Base-by-base conservation (phyloP, 148 eudicot genomes). In the Nepenthes mirabilis region DNA sequence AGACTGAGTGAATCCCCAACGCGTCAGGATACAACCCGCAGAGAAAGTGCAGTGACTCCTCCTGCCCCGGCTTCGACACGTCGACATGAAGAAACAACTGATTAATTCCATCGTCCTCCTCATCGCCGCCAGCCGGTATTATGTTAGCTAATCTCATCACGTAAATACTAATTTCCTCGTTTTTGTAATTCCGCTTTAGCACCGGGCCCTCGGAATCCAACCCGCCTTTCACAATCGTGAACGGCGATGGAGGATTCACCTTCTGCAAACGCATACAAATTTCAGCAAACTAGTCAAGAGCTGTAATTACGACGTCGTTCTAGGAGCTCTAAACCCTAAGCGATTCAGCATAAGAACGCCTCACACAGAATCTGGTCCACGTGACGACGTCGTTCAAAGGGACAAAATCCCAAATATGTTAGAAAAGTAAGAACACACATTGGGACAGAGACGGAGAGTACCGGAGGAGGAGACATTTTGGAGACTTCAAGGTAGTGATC, bases 11-110 rank as follows among this genome's bases (percentile, higher is more conserved):
- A 66, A 91, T 83, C 48, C 96, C 97, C 62, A 88, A 57, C 5
- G 97, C 97, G 77, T 91, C 97, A 1, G 96, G 98, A 58, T 88
- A 91, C 74, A 91, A 66, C 33, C 96, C 96, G 52, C 96, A 91
- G 14, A 91, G 90, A 52, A 91, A 23, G 23, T 82, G 90, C 80
- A 91, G 55, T 45, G 86, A 72, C 11, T 82, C 63, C 9, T 65
- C 61, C 66, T 74, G 75, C 34, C 80, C 82, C 47, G 82, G 88
- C 74, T 88, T 91, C 9, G 83, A 70, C 36, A 91, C 77, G 71
- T 82, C 91, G 57, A 86, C 79, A 63, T 91, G 91, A 75, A 91
- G 75, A 65, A 88, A 88, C 74, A 88, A 76, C 70, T 88, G 98
- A 67, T 85, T 91, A 61, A 83, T 70, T n/a, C 67, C 82, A 58